A percentile compares a stretch with the other conserved stretches of the same genome.
These are phyloP conservation scores for Phyllosticta paracitricarpa DNA, from an alignment of 2,329 filamentous ascomycete species.

Conservation along the genomic window DNA sequence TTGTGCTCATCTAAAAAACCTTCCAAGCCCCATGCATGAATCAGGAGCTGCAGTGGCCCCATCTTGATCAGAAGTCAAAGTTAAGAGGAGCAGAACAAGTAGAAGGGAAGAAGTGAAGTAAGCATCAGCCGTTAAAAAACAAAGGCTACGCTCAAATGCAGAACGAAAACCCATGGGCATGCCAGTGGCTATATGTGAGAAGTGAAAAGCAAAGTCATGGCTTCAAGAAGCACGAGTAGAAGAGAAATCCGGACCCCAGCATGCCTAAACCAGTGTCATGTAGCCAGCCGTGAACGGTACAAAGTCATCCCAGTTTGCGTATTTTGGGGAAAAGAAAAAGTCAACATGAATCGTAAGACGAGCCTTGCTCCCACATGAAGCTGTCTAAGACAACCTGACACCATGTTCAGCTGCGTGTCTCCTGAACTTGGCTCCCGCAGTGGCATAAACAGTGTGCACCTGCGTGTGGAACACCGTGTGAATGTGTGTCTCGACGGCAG, in stretches of 20 bases:
- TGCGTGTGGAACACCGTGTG: constrained; percentile 1
- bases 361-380: not conserved
- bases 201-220: not conserved
- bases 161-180: not conserved
- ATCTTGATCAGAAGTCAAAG: constrained; percentile 1
- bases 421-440: not conserved
- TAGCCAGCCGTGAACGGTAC: not conserved
- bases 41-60: constrained; percentile 5
- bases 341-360: not conserved
- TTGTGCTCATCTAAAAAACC: not conserved
- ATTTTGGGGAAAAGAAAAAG: not conserved
- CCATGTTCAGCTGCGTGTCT: constrained; percentile 2
- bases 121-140: not conserved
- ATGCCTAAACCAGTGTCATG: not conserved
- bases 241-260: not conserved
- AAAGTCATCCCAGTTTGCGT: not conserved
- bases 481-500: not conserved
- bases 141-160: not conserved
- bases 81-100: not conserved
- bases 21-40: constrained; percentile 6
- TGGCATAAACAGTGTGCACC: constrained; percentile 1
- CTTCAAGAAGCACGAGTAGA: not conserved
- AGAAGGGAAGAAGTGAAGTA: not conserved
- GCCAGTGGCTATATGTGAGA: not conserved
- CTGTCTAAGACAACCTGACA: not conserved